Conservation (phyloP, 495 filamentous ascomycete genomes). For the Penicillium canariense region DNA sequence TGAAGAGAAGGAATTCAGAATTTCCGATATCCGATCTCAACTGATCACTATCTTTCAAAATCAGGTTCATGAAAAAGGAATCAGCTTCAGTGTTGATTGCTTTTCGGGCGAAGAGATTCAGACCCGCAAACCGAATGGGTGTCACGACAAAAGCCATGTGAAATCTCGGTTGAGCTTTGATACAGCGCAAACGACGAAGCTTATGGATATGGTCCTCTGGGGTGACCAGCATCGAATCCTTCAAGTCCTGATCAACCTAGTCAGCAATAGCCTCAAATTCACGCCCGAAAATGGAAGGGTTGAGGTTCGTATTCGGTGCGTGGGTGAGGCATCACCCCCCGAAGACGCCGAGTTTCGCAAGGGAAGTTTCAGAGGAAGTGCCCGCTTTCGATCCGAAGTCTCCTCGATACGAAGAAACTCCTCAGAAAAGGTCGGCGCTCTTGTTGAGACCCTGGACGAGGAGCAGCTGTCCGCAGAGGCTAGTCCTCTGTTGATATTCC, state of each 20-base stretch:
- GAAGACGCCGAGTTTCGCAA: not conserved
- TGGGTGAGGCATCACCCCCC: conserved; percentile 29
- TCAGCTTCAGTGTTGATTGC: conserved; percentile 69
- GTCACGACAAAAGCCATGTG: conserved; percentile 35
- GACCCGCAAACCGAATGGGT: conserved; percentile 34
- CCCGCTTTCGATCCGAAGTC: not conserved
- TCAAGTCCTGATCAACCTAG: conserved; percentile 88
- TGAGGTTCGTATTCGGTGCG: conserved; percentile 69
- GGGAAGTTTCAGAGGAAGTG: not conserved
- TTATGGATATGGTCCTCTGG: conserved; percentile 77
- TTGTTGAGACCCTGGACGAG: not conserved
- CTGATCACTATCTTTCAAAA: conserved; percentile 83
- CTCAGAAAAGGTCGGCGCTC: not conserved
- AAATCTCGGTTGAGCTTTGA: conserved; percentile 49
- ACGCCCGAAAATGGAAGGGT: conserved; percentile 76
- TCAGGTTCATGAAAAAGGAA: conserved; percentile 75
- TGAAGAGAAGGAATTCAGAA: conserved; percentile 80
- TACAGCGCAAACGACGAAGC: conserved; percentile 57
- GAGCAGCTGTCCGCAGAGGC: not conserved
- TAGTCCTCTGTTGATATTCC: conserved; percentile 55
- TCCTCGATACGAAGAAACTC: not conserved
- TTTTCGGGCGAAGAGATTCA: conserved; percentile 23
- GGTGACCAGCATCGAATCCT: conserved; percentile 89
- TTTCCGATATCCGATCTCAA: conserved; percentile 77
- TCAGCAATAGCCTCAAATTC: conserved; percentile 91